Conservation (phyloP, 805 yeast species). For the Candida anglica region DNA sequence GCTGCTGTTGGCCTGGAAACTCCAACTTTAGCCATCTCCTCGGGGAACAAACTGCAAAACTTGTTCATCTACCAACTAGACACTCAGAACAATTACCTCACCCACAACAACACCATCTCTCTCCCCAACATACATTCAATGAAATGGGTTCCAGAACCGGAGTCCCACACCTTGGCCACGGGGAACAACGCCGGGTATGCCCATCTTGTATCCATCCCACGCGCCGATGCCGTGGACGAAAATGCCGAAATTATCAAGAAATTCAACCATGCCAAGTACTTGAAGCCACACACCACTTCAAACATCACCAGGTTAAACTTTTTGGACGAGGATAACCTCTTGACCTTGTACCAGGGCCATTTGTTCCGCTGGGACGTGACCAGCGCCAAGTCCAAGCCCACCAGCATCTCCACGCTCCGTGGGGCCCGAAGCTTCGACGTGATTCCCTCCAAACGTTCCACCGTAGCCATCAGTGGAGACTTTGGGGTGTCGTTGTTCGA, state of each 20-base stretch:
- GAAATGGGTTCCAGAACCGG: constrained; percentile 45
- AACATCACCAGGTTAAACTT: constrained; percentile 25
- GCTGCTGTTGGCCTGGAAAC: constrained; percentile 15
- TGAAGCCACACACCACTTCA: constrained; percentile 28
- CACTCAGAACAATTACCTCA: constrained; percentile 34
- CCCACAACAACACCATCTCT: constrained; percentile 57
- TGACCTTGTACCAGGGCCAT: constrained; percentile 64
- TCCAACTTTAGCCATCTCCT: constrained; percentile 49
- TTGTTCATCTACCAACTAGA: constrained; percentile 50
- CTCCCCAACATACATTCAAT: constrained; percentile 52
- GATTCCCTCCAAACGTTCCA: constrained; percentile 42
- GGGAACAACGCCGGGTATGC: constrained; percentile 78
- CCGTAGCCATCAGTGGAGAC: constrained; percentile 62
- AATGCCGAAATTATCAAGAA: constrained; percentile 74
- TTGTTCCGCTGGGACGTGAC: constrained; percentile 73
- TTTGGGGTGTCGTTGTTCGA: constrained; percentile 77
- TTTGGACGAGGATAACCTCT: constrained; percentile 40
- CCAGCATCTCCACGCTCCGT: constrained; percentile 45
- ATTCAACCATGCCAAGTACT: constrained; percentile 72
- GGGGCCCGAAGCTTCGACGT: constrained; percentile 53
- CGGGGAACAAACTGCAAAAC: constrained; percentile 43
- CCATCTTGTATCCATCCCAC: constrained; percentile 69
- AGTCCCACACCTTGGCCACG: constrained; percentile 46
- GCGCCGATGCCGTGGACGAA: constrained; percentile 33
- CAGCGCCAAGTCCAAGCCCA: constrained; percentile 47